Evolutionary conservation across 139 green algal species (phyloP).

Genomic region (Coelastrella sp.): DNA sequence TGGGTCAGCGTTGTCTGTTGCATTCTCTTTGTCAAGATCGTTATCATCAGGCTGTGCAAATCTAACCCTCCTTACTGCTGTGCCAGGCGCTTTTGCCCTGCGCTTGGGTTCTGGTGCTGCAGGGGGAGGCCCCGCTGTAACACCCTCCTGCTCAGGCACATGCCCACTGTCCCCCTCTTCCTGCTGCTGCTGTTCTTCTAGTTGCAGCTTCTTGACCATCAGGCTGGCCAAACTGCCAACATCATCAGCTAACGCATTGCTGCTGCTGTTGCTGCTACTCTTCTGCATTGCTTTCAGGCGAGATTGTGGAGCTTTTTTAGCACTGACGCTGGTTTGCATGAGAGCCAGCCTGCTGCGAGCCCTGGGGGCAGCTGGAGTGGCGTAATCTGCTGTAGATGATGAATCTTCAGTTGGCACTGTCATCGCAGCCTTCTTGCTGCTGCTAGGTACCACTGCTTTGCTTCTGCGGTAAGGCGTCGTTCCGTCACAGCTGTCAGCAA

Average conservation of each 20-base stretch:
- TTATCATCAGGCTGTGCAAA: background rate
- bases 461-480: no score
- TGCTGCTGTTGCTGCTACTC: background rate
- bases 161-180: background rate
- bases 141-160: background rate
- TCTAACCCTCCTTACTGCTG: background rate
- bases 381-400: background rate
- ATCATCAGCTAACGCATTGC: background rate
- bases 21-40: background rate
- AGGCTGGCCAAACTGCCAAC: background rate
- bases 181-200: slow-evolving; percentile 12
- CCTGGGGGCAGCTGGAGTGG: slow-evolving; percentile 19
- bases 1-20: background rate
- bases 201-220: slow-evolving; percentile 25
- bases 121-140: background rate
- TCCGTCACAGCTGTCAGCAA: background rate
- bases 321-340: background rate
- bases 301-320: background rate
- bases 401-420: background rate
- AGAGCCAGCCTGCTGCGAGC: slow-evolving; percentile 21
- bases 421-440: background rate
- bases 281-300: slow-evolving; percentile 4
- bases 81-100: background rate
- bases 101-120: background rate
- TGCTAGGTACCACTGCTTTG: no score